Evolutionary conservation across 176 grass and related monocot genomes (phyloP).

Genomic region (Poa pratensis): DNA sequence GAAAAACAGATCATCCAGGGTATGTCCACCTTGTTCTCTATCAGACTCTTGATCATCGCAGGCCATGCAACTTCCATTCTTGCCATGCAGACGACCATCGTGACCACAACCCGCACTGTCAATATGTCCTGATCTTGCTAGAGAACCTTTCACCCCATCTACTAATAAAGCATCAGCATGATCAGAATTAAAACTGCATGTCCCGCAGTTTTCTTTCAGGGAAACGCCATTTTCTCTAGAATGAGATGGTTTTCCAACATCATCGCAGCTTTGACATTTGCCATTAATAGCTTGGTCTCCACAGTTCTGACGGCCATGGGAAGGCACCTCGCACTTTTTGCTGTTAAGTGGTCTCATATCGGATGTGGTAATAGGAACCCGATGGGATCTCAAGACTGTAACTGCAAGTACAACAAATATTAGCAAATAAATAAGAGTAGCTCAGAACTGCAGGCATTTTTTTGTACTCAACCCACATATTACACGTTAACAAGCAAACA

Average conservation of each 20-base stretch:
- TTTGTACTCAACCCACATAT: conserved; percentile 2
- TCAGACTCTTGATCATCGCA: conserved; percentile 51
- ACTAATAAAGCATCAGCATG: conserved; percentile 36
- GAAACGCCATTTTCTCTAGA: conserved; percentile 39
- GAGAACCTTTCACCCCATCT: conserved; percentile 31
- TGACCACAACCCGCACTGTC: conserved; percentile 42
- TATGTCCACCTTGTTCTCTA: conserved; percentile 49
- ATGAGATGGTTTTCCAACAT: conserved; percentile 42
- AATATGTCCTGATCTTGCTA: conserved; percentile 40
- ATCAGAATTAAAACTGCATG: conserved; percentile 30
- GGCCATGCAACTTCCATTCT: conserved; percentile 41
- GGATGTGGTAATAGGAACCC: conserved; percentile 30
- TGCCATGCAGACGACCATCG: conserved; percentile 40
- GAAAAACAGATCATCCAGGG: conserved; percentile 73
- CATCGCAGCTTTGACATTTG: conserved; percentile 37
- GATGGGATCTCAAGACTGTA: conserved; percentile 26
- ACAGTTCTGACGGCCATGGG: conserved; percentile 26
- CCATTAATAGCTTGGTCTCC: conserved; percentile 45
- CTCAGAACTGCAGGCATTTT: not conserved
- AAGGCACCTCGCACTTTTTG: conserved; percentile 21
- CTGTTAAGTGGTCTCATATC: conserved; percentile 32
- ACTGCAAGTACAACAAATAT: not conserved
- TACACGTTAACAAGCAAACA: not conserved
- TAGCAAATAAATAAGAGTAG: conserved; percentile 11
- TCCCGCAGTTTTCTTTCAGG: conserved; percentile 42